These are phyloP conservation scores for Linnemannia exigua DNA, from an alignment of 192 early-diverging fungal genomes.

Conservation along the genomic window DNA sequence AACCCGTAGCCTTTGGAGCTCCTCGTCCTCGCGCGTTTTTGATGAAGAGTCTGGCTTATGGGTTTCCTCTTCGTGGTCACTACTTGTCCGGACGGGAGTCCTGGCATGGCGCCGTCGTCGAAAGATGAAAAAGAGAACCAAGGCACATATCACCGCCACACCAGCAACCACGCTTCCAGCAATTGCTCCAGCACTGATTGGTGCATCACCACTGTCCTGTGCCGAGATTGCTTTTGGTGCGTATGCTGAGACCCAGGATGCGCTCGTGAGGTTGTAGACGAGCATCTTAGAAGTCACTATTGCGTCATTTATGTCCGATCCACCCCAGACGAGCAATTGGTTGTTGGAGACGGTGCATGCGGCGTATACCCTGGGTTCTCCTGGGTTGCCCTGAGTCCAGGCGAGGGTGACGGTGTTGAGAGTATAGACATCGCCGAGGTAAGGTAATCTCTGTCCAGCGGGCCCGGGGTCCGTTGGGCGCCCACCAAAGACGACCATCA, in stretches of 20 bases:
- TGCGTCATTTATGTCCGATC: not conserved
- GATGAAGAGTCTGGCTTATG: not conserved
- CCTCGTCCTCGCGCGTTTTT: not conserved
- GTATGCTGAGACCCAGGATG: conserved; percentile 22
- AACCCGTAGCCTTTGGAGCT: conserved; percentile 12
- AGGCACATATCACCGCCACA: conserved; percentile 20
- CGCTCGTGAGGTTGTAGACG: conserved; percentile 26
- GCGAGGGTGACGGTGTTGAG: conserved; percentile 16
- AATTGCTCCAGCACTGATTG: conserved; percentile 33
- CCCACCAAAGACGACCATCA: conserved; percentile 36
- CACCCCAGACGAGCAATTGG: conserved; percentile 41
- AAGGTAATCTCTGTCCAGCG: not conserved
- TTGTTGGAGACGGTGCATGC: conserved; percentile 37
- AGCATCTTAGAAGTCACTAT: not conserved
- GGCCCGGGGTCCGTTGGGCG: not conserved
- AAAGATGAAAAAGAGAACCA: conserved; percentile 25
- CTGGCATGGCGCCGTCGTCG: not conserved
- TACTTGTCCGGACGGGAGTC: not conserved
- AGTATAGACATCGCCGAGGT: conserved; percentile 31
- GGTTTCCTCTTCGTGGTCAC: conserved; percentile 12
- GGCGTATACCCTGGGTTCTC: conserved; percentile 22
- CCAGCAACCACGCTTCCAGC: conserved; percentile 37
- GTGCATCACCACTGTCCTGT: not conserved
- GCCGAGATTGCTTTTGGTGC: conserved; percentile 7
- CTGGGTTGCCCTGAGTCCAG: conserved; percentile 27